Conservation (phyloP, 2,329 filamentous ascomycete genomes). For the Aspergillus niger region DNA sequence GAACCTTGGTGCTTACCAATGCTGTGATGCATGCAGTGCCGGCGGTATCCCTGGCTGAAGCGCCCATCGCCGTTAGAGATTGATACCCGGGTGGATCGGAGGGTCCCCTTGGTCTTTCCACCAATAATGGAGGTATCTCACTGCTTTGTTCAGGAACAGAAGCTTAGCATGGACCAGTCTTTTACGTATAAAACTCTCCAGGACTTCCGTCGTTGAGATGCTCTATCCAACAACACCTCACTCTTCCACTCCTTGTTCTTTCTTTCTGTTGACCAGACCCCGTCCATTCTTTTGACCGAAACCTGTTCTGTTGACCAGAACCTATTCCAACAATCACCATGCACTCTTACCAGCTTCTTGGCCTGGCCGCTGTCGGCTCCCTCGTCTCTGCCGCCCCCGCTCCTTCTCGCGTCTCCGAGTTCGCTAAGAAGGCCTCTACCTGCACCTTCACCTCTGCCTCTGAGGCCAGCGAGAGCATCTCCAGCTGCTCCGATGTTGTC, state of each 20-base stretch:
- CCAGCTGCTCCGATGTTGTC: conserved; percentile 3
- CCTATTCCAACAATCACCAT: neutral
- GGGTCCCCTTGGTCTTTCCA: neutral
- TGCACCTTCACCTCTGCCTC: conserved; percentile 9
- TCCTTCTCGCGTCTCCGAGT: conserved; percentile 4
- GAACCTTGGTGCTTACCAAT: neutral
- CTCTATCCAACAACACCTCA: conserved; percentile 2
- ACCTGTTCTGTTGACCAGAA: conserved; percentile 8
- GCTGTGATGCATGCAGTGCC: neutral
- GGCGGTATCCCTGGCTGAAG: neutral
- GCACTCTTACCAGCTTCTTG: conserved; percentile 8
- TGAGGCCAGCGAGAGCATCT: conserved; percentile 7
- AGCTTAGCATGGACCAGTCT: neutral
- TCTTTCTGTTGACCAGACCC: conserved; percentile 5
- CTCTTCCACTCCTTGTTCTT: neutral
- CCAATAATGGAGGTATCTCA: neutral
- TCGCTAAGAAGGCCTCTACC: conserved; percentile 6
- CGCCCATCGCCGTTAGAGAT: conserved; percentile 6
- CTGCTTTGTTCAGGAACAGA: neutral
- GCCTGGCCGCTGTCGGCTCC: conserved; percentile 7
- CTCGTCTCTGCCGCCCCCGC: conserved; percentile 6
- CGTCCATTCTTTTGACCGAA: conserved; percentile 1
- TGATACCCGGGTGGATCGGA: neutral
- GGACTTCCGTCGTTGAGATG: neutral
- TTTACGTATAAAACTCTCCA: neutral